A percentile compares a stretch with the other conserved stretches of the same genome.
Conservation (phyloP, 2,329 filamentous ascomycete genomes). For the Beauveria australis region DNA sequence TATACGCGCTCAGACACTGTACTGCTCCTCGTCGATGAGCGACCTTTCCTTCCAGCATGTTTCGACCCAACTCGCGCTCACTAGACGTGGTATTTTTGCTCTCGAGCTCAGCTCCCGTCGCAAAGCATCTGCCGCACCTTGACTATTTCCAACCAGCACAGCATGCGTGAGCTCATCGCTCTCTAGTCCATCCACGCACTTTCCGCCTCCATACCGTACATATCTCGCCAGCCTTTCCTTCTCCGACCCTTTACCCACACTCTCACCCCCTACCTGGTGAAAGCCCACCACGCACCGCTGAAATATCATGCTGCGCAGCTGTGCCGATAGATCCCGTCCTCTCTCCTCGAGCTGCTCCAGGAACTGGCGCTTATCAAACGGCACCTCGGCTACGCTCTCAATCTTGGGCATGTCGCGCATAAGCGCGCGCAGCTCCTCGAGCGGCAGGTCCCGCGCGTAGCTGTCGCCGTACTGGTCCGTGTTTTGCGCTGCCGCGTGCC, state of each 20-base stretch:
- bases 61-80: slow-evolving; percentile 64
- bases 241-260: slow-evolving; percentile 23
- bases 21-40: slow-evolving; percentile 68
- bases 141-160: slow-evolving; percentile 31
- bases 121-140: slow-evolving; percentile 32
- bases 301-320: slow-evolving; percentile 46
- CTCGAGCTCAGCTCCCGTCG: slow-evolving; percentile 37
- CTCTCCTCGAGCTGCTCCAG: slow-evolving; percentile 47
- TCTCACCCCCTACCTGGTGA: slow-evolving; percentile 21
- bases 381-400: slow-evolving; percentile 23
- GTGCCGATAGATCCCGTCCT: slow-evolving; percentile 43
- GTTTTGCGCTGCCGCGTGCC: slow-evolving; percentile 47
- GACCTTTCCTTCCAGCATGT: slow-evolving; percentile 75
- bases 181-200: slow-evolving; percentile 40
- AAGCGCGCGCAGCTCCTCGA: slow-evolving; percentile 52
- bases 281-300: slow-evolving; percentile 36
- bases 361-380: slow-evolving; percentile 39
- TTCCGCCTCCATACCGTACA: slow-evolving; percentile 62
- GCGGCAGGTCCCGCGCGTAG: slow-evolving; percentile 61
- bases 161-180: slow-evolving; percentile 62
- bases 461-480: slow-evolving; percentile 77
- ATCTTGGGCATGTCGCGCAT: slow-evolving; percentile 43
- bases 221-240: slow-evolving; percentile 43
- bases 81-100: slow-evolving; percentile 56
- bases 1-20: slow-evolving; percentile 21